Evolutionary conservation across 331 rosid species (phyloP), one percentile per base, ranked within the genome.

Genomic region (Malus hybrid): DNA sequence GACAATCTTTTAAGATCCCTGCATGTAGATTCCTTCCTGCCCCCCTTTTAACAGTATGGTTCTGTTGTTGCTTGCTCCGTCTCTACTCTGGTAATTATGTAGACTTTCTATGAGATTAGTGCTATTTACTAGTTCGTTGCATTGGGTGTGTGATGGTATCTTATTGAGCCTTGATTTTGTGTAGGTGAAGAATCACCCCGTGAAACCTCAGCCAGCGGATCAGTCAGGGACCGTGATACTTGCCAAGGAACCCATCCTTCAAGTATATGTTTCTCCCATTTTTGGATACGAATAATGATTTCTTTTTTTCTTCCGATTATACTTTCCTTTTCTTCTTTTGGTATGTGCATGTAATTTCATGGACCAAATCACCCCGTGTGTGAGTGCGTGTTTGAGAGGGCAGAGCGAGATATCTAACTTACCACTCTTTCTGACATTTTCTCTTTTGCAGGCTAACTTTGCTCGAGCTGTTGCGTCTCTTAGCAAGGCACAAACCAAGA

Each of bases 401-500:
- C 42, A 34, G 42, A 34, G 42, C 2, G 42, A 34, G 42, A 34
- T 34, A 34, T 39, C 12, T 9, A 39, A 9, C 46, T 9, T 8
- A 39, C 46, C 4, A 9, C 20, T 60, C 13, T 6, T 36, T 6
- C 36, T 55, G 44, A 10, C 60, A 48, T 60, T 11, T 55, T 46
- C 68, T 71, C 32, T 19, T 70, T 73, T 56, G 29, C 82, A 91
- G 99, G 97, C 92, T 14, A 94, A 88, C 79, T 94, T 94, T 74
- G 92, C 97, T 73, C 73, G 96, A 74, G 98, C 98, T 9, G 90
- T 88, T 29, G 83, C 93, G 34, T 94, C 99, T 62, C 96, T 92
- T 6, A 92, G 97, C 85, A 92, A 90, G 88, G 95, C 99, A 33
- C 99, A 94, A 73, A 89, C 95, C 8, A 93, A 91, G 91, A 92